phyloP scores from a whole-genome alignment of 306 rosid species.

The Vigna trinervia region DNA sequence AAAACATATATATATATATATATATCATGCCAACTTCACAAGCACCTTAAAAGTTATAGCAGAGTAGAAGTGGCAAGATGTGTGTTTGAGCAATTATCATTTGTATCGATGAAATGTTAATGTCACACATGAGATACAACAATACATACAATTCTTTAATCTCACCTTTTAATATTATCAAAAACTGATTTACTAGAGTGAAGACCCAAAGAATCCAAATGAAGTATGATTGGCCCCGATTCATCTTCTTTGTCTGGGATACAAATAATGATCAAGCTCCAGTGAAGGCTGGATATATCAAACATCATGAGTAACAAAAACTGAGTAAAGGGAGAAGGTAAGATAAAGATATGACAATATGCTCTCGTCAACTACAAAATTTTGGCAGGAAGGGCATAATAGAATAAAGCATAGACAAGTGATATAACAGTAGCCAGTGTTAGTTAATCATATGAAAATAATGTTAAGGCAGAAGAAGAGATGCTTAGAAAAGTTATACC shows the following conservation, averaged over 20 bases:
- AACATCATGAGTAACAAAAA: slow-evolving; percentile 49
- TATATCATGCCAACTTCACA: slow-evolving; percentile 25
- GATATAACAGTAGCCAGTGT: background rate
- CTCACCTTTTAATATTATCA: slow-evolving; percentile 80
- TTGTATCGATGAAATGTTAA: background rate
- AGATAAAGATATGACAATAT: slow-evolving; percentile 19
- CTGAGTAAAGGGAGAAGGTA: slow-evolving; percentile 1
- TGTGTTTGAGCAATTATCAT: slow-evolving; percentile 16
- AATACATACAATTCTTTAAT: slow-evolving; percentile 38
- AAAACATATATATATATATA: background rate
- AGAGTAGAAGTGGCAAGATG: slow-evolving; percentile 6
- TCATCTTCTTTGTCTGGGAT: slow-evolving; percentile 83
- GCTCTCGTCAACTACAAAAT: background rate
- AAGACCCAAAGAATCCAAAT: slow-evolving; percentile 90
- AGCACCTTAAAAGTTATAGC: background rate
- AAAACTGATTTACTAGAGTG: slow-evolving; percentile 82
- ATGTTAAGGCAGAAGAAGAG: background rate
- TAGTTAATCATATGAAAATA: slow-evolving; percentile 31
- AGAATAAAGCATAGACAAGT: slow-evolving; percentile 9
- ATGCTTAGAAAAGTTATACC: background rate
- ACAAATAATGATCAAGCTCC: slow-evolving; percentile 97
- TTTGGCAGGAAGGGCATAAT: slow-evolving; percentile 26
- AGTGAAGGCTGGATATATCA: slow-evolving; percentile 67
- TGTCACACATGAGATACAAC: slow-evolving; percentile 35
- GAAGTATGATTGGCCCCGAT: slow-evolving; percentile 88